These are phyloP conservation scores for Venturia aucupariae DNA, from an alignment of 2,329 filamentous ascomycete genomes.

Conservation along the genomic window DNA sequence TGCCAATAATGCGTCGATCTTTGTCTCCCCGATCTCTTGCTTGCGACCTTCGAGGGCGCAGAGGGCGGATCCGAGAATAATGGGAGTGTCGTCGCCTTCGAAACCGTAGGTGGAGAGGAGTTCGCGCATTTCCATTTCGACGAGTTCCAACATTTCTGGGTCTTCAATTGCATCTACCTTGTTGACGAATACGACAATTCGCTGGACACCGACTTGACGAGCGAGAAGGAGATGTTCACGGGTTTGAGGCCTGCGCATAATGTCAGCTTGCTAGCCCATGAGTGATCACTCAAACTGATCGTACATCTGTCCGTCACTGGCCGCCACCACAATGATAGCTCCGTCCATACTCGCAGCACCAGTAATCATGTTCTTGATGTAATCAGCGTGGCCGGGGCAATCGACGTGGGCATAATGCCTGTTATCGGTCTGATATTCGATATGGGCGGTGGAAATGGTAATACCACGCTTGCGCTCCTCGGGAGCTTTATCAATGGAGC, in stretches of 20 bases:
- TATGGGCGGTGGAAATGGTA: slow-evolving; percentile 96
- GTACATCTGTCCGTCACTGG: slow-evolving; percentile 92
- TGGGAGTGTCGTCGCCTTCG: slow-evolving; percentile 95
- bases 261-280: background rate
- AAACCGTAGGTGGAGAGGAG: slow-evolving; percentile 88
- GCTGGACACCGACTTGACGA: slow-evolving; percentile 96
- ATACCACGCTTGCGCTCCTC: slow-evolving; percentile 99
- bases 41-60: slow-evolving; percentile 83
- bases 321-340: slow-evolving; percentile 96
- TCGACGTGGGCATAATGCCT: slow-evolving; percentile 99
- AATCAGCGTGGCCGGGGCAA: slow-evolving; percentile 99
- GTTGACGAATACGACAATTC: slow-evolving; percentile 99
- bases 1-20: slow-evolving; percentile 84
- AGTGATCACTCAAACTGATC: slow-evolving; percentile 25
- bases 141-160: slow-evolving; percentile 98
- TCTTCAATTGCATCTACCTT: slow-evolving; percentile 97
- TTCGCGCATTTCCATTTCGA: slow-evolving; percentile 99
- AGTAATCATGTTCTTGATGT: slow-evolving; percentile 99
- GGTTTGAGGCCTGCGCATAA: slow-evolving; percentile 65
- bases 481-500: slow-evolving; percentile 95
- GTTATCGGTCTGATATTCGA: slow-evolving; percentile 90
- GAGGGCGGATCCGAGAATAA: slow-evolving; percentile 92
- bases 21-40: slow-evolving; percentile 74
- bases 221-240: slow-evolving; percentile 96
- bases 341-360: slow-evolving; percentile 99